A percentile compares a stretch with the other conserved stretches of the same genome.
Conservation (phyloP, 75 land plant species). For the Ceratopteris richardii region DNA sequence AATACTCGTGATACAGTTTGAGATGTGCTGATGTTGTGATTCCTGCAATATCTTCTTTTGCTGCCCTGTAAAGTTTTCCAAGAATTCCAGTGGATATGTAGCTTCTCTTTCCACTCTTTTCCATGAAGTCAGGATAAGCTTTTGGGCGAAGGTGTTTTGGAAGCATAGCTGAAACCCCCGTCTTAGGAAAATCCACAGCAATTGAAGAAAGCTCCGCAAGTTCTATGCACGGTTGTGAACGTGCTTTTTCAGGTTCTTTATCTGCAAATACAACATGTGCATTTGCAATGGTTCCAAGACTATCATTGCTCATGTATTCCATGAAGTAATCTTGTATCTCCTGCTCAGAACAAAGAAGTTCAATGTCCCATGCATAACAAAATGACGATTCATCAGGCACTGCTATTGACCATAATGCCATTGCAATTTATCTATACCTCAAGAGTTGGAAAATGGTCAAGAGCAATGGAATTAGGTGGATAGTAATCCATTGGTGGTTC, state of each 20-base stretch:
- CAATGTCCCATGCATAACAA: background rate
- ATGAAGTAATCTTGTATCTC: slow-evolving; percentile 86
- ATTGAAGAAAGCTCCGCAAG: slow-evolving; percentile 72
- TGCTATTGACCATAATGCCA: background rate
- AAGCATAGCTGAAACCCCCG: slow-evolving; percentile 82
- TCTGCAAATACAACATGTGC: slow-evolving; percentile 89
- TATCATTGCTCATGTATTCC: slow-evolving; percentile 80
- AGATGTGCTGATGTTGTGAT: too few relatives aligned
- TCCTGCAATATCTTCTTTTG: slow-evolving; percentile 19
- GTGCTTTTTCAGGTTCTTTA: slow-evolving; percentile 60
- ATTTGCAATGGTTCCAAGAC: slow-evolving; percentile 72
- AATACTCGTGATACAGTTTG: slow-evolving; percentile 12
- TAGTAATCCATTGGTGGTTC: slow-evolving; percentile 72
- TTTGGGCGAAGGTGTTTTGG: slow-evolving; percentile 55
- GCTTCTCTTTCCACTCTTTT: slow-evolving; percentile 52
- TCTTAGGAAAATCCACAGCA: slow-evolving; percentile 93
- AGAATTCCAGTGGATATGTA: slow-evolving; percentile 51
- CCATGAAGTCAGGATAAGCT: slow-evolving; percentile 90
- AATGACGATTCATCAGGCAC: background rate
- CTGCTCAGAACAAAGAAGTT: slow-evolving; percentile 30
- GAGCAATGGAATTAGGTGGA: slow-evolving; percentile 30
- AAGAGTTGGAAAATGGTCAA: slow-evolving; percentile 73
- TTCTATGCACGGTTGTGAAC: slow-evolving; percentile 48
- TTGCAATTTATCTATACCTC: slow-evolving; percentile 47
- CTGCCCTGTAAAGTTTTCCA: slow-evolving; percentile 72